Conservation (phyloP, 768 basidiomycete species). For the Cystofilobasidium macerans region DNA sequence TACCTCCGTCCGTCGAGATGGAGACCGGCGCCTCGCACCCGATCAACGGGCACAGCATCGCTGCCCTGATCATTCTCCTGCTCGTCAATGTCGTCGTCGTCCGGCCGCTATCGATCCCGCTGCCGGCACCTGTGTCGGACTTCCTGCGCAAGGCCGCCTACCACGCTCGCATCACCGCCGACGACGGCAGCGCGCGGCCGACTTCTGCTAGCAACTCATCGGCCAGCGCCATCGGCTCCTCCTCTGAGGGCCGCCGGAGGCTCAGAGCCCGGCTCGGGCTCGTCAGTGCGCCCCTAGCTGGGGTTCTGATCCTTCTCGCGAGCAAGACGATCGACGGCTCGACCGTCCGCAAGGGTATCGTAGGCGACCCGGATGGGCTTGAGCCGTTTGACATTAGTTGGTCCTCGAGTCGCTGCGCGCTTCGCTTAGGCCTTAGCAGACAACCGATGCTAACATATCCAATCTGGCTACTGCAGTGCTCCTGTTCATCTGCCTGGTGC, state of each 20-base stretch:
- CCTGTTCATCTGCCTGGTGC: conserved; percentile 77
- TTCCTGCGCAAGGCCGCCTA: conserved; percentile 2
- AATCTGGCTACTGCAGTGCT: conserved; percentile 44
- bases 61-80: conserved; percentile 40
- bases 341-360: conserved; percentile 63
- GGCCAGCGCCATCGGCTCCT: not conserved
- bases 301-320: conserved; percentile 40
- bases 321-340: conserved; percentile 39
- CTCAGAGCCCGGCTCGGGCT: conserved; percentile 33
- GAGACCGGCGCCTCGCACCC: not conserved
- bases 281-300: conserved; percentile 41
- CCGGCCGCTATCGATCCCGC: conserved; percentile 36
- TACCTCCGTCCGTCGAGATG: not conserved
- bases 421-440: not conserved
- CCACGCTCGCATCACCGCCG: conserved; percentile 7
- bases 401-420: not conserved
- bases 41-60: conserved; percentile 33
- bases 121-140: conserved; percentile 30
- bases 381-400: conserved; percentile 72
- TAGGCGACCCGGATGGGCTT: conserved; percentile 58
- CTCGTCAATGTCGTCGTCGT: conserved; percentile 39
- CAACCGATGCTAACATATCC: not conserved
- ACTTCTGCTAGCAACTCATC: not conserved
- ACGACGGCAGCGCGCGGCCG: not conserved
- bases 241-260: not conserved